Conservation (phyloP, 805 yeast genomes). For the Starmerella vaccinii region DNA sequence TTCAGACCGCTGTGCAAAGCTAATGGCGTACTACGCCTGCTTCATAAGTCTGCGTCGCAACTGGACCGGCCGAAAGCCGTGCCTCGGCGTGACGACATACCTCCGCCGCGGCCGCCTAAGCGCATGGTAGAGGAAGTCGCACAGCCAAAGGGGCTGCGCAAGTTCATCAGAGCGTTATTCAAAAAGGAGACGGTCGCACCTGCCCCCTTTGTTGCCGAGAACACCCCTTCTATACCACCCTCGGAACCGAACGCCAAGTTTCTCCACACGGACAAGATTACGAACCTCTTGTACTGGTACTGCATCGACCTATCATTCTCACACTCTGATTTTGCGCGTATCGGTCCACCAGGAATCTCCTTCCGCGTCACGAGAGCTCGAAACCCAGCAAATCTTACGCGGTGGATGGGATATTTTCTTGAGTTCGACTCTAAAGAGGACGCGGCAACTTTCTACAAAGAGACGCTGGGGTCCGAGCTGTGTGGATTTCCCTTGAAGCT, state of each 20-base stretch:
- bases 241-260: constrained; percentile 12
- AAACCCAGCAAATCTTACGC: constrained; percentile 37
- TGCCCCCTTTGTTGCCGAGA: background rate
- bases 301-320: constrained; percentile 27
- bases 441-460: constrained; percentile 45
- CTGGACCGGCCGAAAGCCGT: constrained; percentile 9
- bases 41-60: background rate
- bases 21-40: background rate
- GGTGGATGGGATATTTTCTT: constrained; percentile 44
- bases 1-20: background rate
- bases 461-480: constrained; percentile 40
- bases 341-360: constrained; percentile 27
- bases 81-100: constrained; percentile 16
- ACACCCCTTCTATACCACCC: background rate
- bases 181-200: constrained; percentile 1
- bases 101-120: constrained; percentile 18
- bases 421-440: constrained; percentile 39
- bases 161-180: constrained; percentile 13
- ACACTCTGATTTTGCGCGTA: constrained; percentile 29
- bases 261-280: constrained; percentile 22
- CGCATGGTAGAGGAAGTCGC: constrained; percentile 18
- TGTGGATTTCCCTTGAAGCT: constrained; percentile 43
- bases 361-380: constrained; percentile 43
- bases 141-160: constrained; percentile 18
- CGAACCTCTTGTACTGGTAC: constrained; percentile 31